phyloP scores from a whole-genome alignment of 1,139 yeast genomes.

The Blastobotrys niveus region DNA sequence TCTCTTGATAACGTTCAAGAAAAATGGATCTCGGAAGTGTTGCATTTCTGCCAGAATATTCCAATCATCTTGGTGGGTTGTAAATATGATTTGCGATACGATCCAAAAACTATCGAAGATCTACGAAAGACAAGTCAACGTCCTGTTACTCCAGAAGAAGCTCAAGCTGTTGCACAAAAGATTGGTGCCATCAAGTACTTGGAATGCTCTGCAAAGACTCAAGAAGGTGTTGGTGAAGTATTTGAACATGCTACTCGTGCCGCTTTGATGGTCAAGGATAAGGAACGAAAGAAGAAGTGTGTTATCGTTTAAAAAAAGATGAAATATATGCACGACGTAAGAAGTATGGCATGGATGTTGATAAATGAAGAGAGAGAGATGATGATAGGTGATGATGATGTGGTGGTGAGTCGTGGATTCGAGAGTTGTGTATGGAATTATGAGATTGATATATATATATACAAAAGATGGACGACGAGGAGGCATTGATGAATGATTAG shows the following conservation, averaged over 20 bases:
- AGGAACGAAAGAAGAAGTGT: conserved; percentile 41
- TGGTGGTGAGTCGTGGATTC: too few relatives aligned
- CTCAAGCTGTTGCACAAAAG: conserved; percentile 74
- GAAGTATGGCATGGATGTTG: too few relatives aligned
- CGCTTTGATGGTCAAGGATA: conserved; percentile 59
- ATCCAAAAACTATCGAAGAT: conserved; percentile 73
- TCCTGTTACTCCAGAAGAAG: conserved; percentile 82
- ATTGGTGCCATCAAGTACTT: conserved; percentile 79
- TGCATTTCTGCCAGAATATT: conserved; percentile 91
- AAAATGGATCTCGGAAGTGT: conserved; percentile 90
- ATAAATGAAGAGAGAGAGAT: too few relatives aligned
- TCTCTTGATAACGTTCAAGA: conserved; percentile 89
- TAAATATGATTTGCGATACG: conserved; percentile 76
- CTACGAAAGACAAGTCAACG: conserved; percentile 76
- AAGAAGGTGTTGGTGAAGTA: conserved; percentile 70
- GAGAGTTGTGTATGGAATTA: too few relatives aligned
- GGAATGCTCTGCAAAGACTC: conserved; percentile 79
- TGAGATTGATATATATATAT: too few relatives aligned
- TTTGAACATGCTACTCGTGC: conserved; percentile 91
- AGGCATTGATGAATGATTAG: too few relatives aligned
- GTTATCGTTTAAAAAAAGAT: conserved; percentile 54
- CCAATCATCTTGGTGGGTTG: conserved; percentile 90
- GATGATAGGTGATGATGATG: too few relatives aligned
- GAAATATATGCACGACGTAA: too few relatives aligned
- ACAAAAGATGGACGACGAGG: too few relatives aligned